These are phyloP conservation scores for Diaporthe ampelina DNA, from an alignment of 2,329 filamentous ascomycete genomes.

Conservation along the genomic window DNA sequence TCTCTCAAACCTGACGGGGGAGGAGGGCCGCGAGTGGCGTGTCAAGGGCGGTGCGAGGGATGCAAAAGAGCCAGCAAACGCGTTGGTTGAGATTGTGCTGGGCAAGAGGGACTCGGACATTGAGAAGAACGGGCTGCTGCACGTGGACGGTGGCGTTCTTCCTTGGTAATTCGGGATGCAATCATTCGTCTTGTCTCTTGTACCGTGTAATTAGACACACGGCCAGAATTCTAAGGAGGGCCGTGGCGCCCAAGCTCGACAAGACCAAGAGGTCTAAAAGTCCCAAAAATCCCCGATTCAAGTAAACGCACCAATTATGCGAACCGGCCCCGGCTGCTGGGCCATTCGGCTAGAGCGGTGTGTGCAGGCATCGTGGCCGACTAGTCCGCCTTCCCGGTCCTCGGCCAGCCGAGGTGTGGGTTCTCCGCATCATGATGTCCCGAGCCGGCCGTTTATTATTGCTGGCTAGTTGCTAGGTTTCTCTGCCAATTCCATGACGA, in stretches of 20 bases:
- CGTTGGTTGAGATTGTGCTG: too few species aligned
- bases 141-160: background rate
- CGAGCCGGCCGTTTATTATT: constrained; percentile 1
- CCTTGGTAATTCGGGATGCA: too few species aligned
- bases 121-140: background rate
- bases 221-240: background rate
- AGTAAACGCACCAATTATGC: constrained; percentile 26
- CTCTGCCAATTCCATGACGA: background rate
- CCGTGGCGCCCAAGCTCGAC: constrained; percentile 1
- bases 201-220: too few species aligned
- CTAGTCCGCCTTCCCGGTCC: constrained; percentile 8
- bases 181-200: background rate
- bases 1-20: too few species aligned
- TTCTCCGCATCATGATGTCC: constrained; percentile 22
- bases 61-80: too few species aligned
- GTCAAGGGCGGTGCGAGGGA: too few species aligned
- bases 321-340: background rate
- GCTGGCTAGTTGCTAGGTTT: constrained; percentile 1
- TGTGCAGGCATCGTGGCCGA: constrained; percentile 21
- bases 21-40: too few species aligned
- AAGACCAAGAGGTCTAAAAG: constrained; percentile 44
- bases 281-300: background rate
- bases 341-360: background rate
- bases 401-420: constrained; percentile 16
- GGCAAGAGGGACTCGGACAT: too few species aligned